phyloP scores from a whole-genome alignment of 2,329 filamentous ascomycete genomes.

The Ilyonectria robusta region DNA sequence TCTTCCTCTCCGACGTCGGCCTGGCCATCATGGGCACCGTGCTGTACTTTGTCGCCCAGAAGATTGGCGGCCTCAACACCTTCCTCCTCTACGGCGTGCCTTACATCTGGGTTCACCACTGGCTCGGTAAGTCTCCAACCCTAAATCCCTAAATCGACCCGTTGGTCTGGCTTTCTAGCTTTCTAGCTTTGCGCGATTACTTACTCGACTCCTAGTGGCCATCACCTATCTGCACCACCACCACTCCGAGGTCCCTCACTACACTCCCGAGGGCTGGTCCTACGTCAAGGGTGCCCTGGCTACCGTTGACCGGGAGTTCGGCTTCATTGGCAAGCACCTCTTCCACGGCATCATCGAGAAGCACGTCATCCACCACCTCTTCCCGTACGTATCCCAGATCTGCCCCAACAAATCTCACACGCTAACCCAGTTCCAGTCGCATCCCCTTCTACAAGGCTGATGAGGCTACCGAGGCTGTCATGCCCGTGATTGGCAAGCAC shows the following conservation, averaged over 20 bases:
- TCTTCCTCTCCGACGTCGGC: slow-evolving; percentile 73
- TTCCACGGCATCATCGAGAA: slow-evolving; percentile 74
- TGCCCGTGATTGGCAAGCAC: slow-evolving; percentile 91
- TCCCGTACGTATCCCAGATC: slow-evolving; percentile 53
- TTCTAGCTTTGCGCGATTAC: slow-evolving; percentile 1
- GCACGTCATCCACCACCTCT: slow-evolving; percentile 74
- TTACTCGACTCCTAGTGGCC: slow-evolving; percentile 63
- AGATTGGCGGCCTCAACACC: slow-evolving; percentile 70
- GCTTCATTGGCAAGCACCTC: slow-evolving; percentile 72
- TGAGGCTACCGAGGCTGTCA: slow-evolving; percentile 75
- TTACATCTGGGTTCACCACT: slow-evolving; percentile 80
- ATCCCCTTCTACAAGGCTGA: slow-evolving; percentile 64
- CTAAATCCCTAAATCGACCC: neutral
- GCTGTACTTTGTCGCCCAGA: slow-evolving; percentile 66
- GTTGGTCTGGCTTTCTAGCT: neutral
- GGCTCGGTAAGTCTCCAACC: slow-evolving; percentile 68
- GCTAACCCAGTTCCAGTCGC: slow-evolving; percentile 35
- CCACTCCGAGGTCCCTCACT: slow-evolving; percentile 61
- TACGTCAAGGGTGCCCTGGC: slow-evolving; percentile 72
- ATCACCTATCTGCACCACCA: slow-evolving; percentile 85
- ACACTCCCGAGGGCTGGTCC: slow-evolving; percentile 68
- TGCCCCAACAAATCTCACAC: neutral
- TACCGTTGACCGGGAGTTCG: slow-evolving; percentile 74
- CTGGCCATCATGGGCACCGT: slow-evolving; percentile 64
- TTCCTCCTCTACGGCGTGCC: slow-evolving; percentile 73